Base-by-base conservation (phyloP, 1,284 basidiomycete genomes). In the Ganoderma boninense region DNA sequence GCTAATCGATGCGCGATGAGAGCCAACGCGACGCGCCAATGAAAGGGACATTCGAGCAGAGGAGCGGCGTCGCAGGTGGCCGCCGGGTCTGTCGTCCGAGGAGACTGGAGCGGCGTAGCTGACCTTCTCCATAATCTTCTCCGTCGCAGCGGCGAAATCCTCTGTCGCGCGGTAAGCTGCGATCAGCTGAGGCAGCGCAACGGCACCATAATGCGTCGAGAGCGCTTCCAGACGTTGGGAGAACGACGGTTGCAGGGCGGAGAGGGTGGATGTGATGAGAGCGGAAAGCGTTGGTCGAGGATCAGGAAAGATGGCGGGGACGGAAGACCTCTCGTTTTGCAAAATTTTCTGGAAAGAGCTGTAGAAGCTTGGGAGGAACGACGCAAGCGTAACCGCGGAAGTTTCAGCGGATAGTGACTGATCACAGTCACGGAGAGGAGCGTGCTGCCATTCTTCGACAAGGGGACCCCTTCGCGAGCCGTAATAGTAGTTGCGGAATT, bases 401-500 rank as follows among this genome's bases (percentile, higher is more conserved):
- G 77, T 72, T 4, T 75, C 71, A 29, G 77, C 66, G 29, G 76
- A 71, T 10, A 80, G 69, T 54, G 78, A 70, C 20, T 80, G 75
- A 54, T 86, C 86, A 65, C 84, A 86, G 72, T 92, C 92, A 1
- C 80, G 71, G 46, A 94, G 78, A 1, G 78, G 77, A 0, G 86
- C 85, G 38, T 84, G 84, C 72, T 88, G 85, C 97, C 97, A 98
- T 65, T 87, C 77, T 20, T 89, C 82, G 56, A 94, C 84, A 16
- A 97, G 79, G 7, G 84, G 77, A 14, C 87, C 84, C 65, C 94
- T 85, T 60, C 95, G 86, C 4, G 94, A 92, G 8, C 94, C 95
- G 79, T 96, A 95, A 83, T 98, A 98, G 79, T 97, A 97, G 77
- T 94, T 93, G 72, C 94, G 88, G 80, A 97, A 98, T 81, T 98